Evolutionary conservation across 1,139 yeast genomes (phyloP).

Genomic region (Pichia sp.): DNA sequence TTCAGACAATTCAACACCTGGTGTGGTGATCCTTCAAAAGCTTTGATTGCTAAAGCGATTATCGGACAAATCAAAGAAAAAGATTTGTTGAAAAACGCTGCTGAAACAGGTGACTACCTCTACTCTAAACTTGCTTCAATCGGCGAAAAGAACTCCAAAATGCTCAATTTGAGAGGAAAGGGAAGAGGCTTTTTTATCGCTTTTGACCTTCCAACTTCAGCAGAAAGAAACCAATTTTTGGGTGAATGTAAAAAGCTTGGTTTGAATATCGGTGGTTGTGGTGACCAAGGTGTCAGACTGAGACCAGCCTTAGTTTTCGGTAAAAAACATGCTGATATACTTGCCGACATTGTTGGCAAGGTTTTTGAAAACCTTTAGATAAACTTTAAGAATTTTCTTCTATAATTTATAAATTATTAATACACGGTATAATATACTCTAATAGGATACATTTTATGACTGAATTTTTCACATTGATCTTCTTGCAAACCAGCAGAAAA

Average conservation of each 20-base stretch:
- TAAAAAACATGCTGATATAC: slow-evolving; percentile 60
- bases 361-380: slow-evolving; percentile 18
- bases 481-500: background rate
- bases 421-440: background rate
- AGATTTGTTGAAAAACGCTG: slow-evolving; percentile 47
- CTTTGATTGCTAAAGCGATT: slow-evolving; percentile 47
- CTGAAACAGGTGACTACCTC: slow-evolving; percentile 57
- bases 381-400: background rate
- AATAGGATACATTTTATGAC: background rate
- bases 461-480: background rate
- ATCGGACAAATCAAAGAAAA: slow-evolving; percentile 52
- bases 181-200: slow-evolving; percentile 69
- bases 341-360: slow-evolving; percentile 36
- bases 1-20: slow-evolving; percentile 79
- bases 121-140: slow-evolving; percentile 43
- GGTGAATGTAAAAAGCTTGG: slow-evolving; percentile 49
- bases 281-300: slow-evolving; percentile 58
- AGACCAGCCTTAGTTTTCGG: slow-evolving; percentile 70
- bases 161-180: slow-evolving; percentile 60
- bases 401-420: background rate
- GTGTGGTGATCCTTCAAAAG: slow-evolving; percentile 67
- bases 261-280: slow-evolving; percentile 71
- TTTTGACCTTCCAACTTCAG: slow-evolving; percentile 54
- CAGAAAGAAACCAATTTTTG: slow-evolving; percentile 49
- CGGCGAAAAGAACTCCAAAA: slow-evolving; percentile 37